Evolutionary conservation across 2,329 filamentous ascomycete genomes (phyloP), one percentile per base, ranked within the genome.

Genomic region (Trichoderma sp.): DNA sequence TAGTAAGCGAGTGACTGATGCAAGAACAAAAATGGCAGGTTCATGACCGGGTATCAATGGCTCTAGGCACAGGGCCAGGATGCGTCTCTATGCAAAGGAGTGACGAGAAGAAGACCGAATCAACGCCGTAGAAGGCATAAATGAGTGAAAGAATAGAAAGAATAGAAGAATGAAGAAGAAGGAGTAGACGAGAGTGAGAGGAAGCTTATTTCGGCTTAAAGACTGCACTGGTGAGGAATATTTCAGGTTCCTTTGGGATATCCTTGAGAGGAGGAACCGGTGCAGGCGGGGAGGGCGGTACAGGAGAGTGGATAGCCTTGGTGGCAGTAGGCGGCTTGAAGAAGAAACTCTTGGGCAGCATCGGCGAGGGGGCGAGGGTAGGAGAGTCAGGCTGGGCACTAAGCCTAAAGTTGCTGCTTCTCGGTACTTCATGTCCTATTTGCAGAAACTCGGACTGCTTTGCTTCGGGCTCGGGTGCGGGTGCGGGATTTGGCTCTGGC

Each of bases 381-480:
- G 73, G 60, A 36, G 70, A 74, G 72, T 77, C 80, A 32, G 79
- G 75, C 21, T 77, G 74, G 30, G 83, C 82, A 39, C 80, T 83
- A 57, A 89, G 81, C 62, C 84, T 79, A 73, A 89, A 86, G 62
- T 87, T 84, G 79, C 87, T 89, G 79, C 87, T 89, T 61, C 79
- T 83, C 58, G 86, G 82, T 15, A 85, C 84, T 73, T 87, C 83
- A 24, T 86, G 76, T 60, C 83, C 80, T 60, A 77, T 84, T 32
- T 80, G 75, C 64, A 70, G 76, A 73, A 18, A 76, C 76, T 60
- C 69, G 75, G 56, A 71, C 70, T 28, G 67, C 67, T 26, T 73
- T 71, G 11, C 26, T 11, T 64, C 30, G n/a, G 58, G 36, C 36
- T 76, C 72, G 5, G 72, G 74, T 32, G 30, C 30, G 24, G 72